Conservation (phyloP, 306 rosid species). For the Fragaria iinumae region DNA sequence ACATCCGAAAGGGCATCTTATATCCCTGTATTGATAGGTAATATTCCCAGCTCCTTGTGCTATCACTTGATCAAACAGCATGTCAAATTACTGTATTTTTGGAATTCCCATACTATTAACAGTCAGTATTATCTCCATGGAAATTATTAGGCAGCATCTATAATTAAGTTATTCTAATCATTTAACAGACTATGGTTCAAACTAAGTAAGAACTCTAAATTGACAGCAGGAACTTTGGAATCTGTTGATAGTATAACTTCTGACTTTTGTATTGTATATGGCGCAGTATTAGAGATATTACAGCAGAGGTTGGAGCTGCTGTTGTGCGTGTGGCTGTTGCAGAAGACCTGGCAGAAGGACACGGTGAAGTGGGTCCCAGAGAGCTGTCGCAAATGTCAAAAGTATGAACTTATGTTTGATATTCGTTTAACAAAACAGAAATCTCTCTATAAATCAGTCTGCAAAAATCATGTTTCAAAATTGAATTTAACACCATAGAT, state of each 20-base stretch:
- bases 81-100: neutral
- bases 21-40: conserved; percentile 84
- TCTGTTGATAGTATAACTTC: conserved; percentile 18
- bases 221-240: conserved; percentile 1
- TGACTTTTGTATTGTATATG: conserved; percentile 21
- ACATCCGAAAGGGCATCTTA: conserved; percentile 64
- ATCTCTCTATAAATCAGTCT: neutral
- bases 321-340: conserved; percentile 73
- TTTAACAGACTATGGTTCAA: neutral
- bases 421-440: neutral
- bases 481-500: neutral
- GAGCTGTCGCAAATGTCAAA: conserved; percentile 72
- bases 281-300: conserved; percentile 74
- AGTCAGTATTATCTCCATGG: neutral
- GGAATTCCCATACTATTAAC: neutral
- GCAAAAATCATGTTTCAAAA: neutral
- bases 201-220: neutral
- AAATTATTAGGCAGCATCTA: neutral
- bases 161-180: neutral
- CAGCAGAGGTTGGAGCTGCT: conserved; percentile 92
- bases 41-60: conserved; percentile 18
- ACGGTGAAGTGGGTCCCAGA: conserved; percentile 52
- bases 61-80: neutral
- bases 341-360: conserved; percentile 83
- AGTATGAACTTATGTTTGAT: conserved; percentile 42